phyloP scores from a whole-genome alignment of 2,329 filamentous ascomycete genomes.

The Trichoderma sp. region DNA sequence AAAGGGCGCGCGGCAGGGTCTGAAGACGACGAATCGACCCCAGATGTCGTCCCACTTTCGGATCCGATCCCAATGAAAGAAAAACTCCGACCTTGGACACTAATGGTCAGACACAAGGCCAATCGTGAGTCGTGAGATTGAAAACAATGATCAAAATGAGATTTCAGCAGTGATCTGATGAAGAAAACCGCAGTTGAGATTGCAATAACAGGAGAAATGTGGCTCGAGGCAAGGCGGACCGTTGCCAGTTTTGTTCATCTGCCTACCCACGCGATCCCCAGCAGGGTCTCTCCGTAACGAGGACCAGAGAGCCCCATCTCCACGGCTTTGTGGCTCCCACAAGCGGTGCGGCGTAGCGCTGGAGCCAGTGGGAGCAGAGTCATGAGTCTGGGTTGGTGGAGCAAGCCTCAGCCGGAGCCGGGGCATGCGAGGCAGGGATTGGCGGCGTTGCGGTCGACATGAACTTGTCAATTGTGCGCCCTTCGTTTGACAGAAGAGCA shows the following conservation, averaged over 20 bases:
- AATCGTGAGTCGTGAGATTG: neutral
- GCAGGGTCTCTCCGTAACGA: conserved; percentile 5
- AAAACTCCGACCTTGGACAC: neutral
- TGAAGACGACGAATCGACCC: neutral
- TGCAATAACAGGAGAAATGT: neutral
- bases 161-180: neutral
- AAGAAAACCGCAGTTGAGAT: neutral
- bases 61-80: neutral
- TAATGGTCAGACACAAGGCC: neutral
- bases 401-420: conserved; percentile 19
- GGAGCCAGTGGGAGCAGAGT: conserved; percentile 20
- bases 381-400: conserved; percentile 16
- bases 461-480: conserved; percentile 37
- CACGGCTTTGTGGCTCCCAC: conserved; percentile 12
- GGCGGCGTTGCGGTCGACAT: conserved; percentile 3
- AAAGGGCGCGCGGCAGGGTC: conserved; percentile 18
- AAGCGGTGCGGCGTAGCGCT: conserved; percentile 16
- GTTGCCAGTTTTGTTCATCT: conserved; percentile 19
- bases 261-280: conserved; percentile 15
- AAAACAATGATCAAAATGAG: neutral
- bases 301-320: conserved; percentile 1
- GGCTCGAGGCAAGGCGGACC: conserved; percentile 16
- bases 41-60: conserved; percentile 11
- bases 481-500: conserved; percentile 35
- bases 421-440: conserved; percentile 18